Conservation (phyloP, 345 rosid species). For the Eutrema japonicum region DNA sequence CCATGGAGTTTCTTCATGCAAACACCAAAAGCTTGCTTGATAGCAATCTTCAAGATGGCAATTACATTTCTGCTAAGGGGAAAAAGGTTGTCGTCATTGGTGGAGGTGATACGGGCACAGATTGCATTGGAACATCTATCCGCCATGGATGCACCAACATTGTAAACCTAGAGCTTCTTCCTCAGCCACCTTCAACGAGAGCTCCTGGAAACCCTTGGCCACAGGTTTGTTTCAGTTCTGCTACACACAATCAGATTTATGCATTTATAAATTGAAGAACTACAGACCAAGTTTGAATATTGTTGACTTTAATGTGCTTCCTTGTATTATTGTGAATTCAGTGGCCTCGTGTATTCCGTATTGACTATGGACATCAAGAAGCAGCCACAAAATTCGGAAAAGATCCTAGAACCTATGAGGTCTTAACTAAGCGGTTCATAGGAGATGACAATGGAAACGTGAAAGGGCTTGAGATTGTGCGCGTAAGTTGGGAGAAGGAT, state of each 20-base stretch:
- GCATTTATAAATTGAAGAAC: background rate
- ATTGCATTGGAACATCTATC: constrained; percentile 96
- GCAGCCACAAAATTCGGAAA: constrained; percentile 82
- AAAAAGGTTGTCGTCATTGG: constrained; percentile 97
- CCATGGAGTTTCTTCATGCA: constrained; percentile 96
- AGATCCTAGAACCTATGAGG: constrained; percentile 94
- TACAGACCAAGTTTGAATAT: background rate
- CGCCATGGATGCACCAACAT: constrained; percentile 87
- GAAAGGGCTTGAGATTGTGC: constrained; percentile 82
- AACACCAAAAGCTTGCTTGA: constrained; percentile 99
- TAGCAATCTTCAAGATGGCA: constrained; percentile 77
- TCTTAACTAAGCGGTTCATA: constrained; percentile 82
- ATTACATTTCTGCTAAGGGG: constrained; percentile 86
- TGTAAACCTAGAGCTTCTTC: constrained; percentile 90
- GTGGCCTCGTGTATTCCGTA: constrained; percentile 98
- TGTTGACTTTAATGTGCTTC: constrained; percentile 3
- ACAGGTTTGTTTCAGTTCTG: constrained; percentile 57
- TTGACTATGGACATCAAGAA: constrained; percentile 98
- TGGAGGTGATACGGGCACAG: constrained; percentile 99
- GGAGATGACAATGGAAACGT: constrained; percentile 84
- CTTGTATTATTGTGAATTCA: constrained; percentile 41
- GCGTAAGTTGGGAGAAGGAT: constrained; percentile 90
- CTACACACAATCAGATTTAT: background rate
- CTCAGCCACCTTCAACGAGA: constrained; percentile 83
- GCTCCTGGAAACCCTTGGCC: constrained; percentile 99